A percentile compares a stretch with the other conserved stretches of the same genome.
Evolutionary conservation across 345 rosid genomes (phyloP).

Genomic region (Linum tenue): DNA sequence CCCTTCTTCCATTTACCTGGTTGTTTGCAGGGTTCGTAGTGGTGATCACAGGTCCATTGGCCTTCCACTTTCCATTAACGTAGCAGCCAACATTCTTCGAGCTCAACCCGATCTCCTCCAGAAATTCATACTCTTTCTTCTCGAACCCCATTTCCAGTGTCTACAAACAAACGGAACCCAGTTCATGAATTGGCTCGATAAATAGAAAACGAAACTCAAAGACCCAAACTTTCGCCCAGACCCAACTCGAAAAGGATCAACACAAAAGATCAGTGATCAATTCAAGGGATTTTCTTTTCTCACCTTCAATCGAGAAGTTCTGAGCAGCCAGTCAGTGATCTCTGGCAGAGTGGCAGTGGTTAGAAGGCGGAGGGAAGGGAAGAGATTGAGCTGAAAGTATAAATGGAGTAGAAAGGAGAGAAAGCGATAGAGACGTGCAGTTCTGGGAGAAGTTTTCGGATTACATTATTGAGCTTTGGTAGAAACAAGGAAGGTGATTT

Average conservation of each 20-base stretch:
- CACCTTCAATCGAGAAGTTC: background rate
- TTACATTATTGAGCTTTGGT: no score
- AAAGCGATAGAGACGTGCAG: background rate
- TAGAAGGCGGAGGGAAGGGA: background rate
- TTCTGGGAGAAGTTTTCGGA: background rate
- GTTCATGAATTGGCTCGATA: background rate
- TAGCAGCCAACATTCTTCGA: slow-evolving; percentile 57
- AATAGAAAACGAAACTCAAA: background rate
- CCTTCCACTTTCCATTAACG: slow-evolving; percentile 75
- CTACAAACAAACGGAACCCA: slow-evolving; percentile 17
- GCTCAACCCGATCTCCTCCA: slow-evolving; percentile 69
- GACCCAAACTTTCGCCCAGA: background rate
- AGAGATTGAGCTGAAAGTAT: background rate
- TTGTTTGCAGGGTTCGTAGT: slow-evolving; percentile 72
- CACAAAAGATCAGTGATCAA: background rate
- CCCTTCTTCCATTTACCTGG: slow-evolving; percentile 34
- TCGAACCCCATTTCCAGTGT: slow-evolving; percentile 46
- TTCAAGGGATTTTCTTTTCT: background rate
- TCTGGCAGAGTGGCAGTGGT: background rate
- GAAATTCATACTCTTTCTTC: slow-evolving; percentile 53
- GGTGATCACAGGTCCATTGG: slow-evolving; percentile 52
- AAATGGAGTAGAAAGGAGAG: background rate
- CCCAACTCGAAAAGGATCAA: background rate
- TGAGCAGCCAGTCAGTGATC: no score
- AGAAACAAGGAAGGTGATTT: background rate